Evolutionary conservation across 2,329 filamentous ascomycete species (phyloP).

Genomic region (Botrytis byssoidea): DNA sequence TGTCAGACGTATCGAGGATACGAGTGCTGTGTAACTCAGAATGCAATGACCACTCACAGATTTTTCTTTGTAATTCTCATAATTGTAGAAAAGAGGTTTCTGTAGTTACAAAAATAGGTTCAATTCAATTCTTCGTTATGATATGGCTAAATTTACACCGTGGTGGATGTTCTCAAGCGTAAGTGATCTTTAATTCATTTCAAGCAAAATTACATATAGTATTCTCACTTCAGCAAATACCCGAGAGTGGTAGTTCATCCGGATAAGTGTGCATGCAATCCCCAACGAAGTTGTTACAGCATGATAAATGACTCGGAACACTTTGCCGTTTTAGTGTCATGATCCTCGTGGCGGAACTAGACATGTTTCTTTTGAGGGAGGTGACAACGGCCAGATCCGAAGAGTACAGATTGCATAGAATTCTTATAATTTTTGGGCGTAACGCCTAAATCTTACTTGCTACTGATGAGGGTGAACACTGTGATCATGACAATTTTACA

Average conservation of each 20-base stretch:
- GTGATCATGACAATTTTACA: accelerated
- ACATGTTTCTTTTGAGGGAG: not conserved
- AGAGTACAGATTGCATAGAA: accelerated
- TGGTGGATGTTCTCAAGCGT: not conserved
- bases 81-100: not conserved
- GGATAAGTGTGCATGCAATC: not conserved
- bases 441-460: accelerated
- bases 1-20: not conserved
- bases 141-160: not conserved
- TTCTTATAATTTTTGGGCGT: not conserved
- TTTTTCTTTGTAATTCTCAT: not conserved
- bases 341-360: not conserved
- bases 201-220: accelerated
- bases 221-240: not conserved
- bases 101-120: accelerated
- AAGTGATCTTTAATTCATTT: no score
- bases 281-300: not conserved
- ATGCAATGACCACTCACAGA: not conserved
- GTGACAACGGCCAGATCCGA: not conserved
- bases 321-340: not conserved
- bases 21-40: not conserved
- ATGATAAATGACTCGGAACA: not conserved
- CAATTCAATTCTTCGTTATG: not conserved
- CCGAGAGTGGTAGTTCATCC: not conserved
- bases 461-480: not conserved